Base-by-base conservation (phyloP, 805 yeast genomes). In the Starmerella bombicola region DNA sequence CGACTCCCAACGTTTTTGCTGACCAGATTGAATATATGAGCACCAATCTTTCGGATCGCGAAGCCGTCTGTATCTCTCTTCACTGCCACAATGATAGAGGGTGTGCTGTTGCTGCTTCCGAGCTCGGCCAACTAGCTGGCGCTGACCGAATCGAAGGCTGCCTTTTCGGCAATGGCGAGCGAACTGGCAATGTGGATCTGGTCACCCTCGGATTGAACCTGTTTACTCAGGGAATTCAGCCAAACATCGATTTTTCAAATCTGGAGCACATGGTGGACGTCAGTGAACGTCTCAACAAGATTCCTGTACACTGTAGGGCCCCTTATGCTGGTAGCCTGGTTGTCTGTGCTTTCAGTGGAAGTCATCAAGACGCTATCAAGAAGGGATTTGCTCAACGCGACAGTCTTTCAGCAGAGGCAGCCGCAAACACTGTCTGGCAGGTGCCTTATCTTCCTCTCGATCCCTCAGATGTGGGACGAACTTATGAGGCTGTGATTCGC, bases 81-180 rank as follows among this genome's bases (percentile, higher is more conserved):
- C 93, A 80, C 59, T 81, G 84, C 24, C 93, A 80, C 61, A 80
- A 80, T 52, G 91, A 80, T 62, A 70, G 93, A 55, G 93, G 93
- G 18, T 80, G 88, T 58, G 86, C 81, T 12, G 86, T 80, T n/a
- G 91, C 88, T 9, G 91, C 91, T 26, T 78, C 85, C 3, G 93
- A 80, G 61, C 69, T 80, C 42, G 93, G 81, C 34, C 77, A 75
- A 55, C 55, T 80, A 61, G 93, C 84, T 3, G 93, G 93, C 40
- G 93, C 84, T n/a, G 84, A 80, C 58, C 72, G 93, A 59, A 80
- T 80, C 20, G 93, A 80, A 61, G 93, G 93, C 18, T 80, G 88
- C 63, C 62, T 80, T 35, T 80, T 80, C 53, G 93, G 91, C 38
- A 80, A 80, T 55, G 91, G 93, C 51, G 93, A 80, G 65, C 74